Conservation (phyloP, 139 green algal genomes). For the Tetratostichococcus sp. region DNA sequence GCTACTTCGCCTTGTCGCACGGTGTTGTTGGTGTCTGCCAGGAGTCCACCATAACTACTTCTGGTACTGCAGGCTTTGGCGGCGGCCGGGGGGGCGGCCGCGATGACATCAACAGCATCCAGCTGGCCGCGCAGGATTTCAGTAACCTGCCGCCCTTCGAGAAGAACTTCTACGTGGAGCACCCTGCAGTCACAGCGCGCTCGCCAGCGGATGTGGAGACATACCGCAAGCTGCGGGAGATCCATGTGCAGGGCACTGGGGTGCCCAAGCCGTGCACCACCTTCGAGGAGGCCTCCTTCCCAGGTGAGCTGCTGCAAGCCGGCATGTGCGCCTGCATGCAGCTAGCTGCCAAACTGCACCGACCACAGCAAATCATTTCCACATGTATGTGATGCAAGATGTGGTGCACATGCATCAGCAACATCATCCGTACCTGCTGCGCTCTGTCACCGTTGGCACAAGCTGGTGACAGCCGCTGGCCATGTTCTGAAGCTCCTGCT, state of each 20-base stretch:
- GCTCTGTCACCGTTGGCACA: too few species aligned
- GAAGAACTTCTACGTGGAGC: conserved; percentile 93
- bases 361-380: too few species aligned
- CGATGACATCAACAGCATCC: conserved; percentile 68
- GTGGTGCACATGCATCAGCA: background rate
- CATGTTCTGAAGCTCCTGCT: background rate
- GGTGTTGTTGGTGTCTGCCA: too few species aligned
- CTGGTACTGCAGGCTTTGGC: conserved; percentile 12
- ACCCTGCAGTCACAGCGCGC: conserved; percentile 69
- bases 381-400: too few species aligned
- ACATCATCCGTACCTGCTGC: background rate
- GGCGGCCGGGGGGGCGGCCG: conserved; percentile 26
- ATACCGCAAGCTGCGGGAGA: conserved; percentile 61
- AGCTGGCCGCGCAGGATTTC: conserved; percentile 69
- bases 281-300: conserved; percentile 79
- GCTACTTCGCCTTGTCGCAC: too few species aligned
- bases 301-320: too few species aligned
- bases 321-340: background rate
- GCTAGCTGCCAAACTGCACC: too few species aligned
- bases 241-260: conserved; percentile 55
- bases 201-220: conserved; percentile 57
- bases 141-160: conserved; percentile 76
- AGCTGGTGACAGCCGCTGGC: too few species aligned
- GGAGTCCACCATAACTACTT: too few species aligned
- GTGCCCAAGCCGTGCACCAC: conserved; percentile 66